Evolutionary conservation across 106 monocot genomes (phyloP), one percentile per base, ranked within the genome.

Genomic region (Amphibolis antarctica): DNA sequence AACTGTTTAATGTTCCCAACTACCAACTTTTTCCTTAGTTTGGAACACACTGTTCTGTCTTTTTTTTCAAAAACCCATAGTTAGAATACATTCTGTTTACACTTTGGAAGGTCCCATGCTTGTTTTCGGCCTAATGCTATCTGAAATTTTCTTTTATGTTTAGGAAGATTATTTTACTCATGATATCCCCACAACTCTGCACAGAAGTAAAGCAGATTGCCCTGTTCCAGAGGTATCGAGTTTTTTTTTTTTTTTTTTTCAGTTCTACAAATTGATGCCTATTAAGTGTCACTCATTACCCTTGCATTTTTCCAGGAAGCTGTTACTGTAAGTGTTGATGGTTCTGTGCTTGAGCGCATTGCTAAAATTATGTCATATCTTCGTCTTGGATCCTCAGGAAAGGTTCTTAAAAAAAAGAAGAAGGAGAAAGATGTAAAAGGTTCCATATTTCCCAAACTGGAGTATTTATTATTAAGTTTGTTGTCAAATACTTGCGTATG

Each of bases 301-400:
- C n/a, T 61, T 61, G 19, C 36, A n/a, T 42, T 72, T 71, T 43
- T 72, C 52, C 67, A 96, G 96, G 96, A 96, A 69, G 80, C 86
- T 79, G 96, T 96, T 59, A 82, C 82, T 30, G 96, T 96, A 30
- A 80, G 82, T 65, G 86, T 96, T 60, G 96, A 96, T 77, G 83
- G 86, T 65, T 86, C 96, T 59, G 96, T 96, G 4, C 96, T 96
- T 74, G 96, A 96, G 46, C 70, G 96, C 66, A 96, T 96, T 78
- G 79, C 96, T 69, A 96, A 96, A 74, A 96, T 96, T n/a, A 96
- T 96, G 96, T 77, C 89, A 9, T 96, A 96, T 80, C 84, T 96
- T 75, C 89, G 96, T 10, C 86, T 96, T 71, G 96, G 96, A 67
- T 90, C 96, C 47, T 96, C 96, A 10, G 96, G 96, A 55, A 96